Evolutionary conservation across 176 grass and related monocot species (phyloP), one percentile per base, ranked within the genome.

Genomic region (Eragrostis nindensis): DNA sequence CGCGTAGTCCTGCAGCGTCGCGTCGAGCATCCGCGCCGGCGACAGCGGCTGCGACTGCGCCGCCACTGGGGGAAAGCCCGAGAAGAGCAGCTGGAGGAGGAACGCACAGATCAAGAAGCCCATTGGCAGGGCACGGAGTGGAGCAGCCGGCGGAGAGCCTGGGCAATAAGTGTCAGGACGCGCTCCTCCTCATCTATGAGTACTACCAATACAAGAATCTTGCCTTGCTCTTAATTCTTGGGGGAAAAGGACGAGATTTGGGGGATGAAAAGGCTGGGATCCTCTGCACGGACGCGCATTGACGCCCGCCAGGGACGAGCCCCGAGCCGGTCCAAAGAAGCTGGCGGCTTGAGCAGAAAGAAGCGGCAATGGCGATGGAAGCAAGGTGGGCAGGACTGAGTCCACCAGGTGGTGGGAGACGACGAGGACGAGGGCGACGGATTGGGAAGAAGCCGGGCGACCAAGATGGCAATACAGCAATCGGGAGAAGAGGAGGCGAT

Each of bases 1-100:
- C 8, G 91, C 97, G 69, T 90, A 86, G 30, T 87, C 87, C 83
- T 99, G 97, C 60, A 99, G 85, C 76, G 84, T 52, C 14, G 87
- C 77, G 80, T 99, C 91, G 11, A 96, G 82, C 54, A 71, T 25
- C 70, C 87, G 82, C 16, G 87, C 86, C 21, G 86, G 38, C 21
- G 84, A 53, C 19, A 26, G 27, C 38, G 82, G 6, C 66, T 55
- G 70, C 39, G 82, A 46, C 73, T 78, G 78, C 30, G 83, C 83
- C 27, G 49, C 22, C n/a, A 8, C 71, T 0, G 8, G 67, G 1
- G 73, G 19, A 4, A 78, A 14, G 43, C 24, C 15, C 48, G 68
- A 5, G 42, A 77, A 4, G 2, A 85, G 38, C 0, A 89, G 67
- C 9, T 78, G 78, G 38, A 43, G n/a, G 22, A 86, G 59, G 59